Evolutionary conservation across 2,329 filamentous ascomycete species (phyloP).

Genomic region (Plectosphaerella sp.): DNA sequence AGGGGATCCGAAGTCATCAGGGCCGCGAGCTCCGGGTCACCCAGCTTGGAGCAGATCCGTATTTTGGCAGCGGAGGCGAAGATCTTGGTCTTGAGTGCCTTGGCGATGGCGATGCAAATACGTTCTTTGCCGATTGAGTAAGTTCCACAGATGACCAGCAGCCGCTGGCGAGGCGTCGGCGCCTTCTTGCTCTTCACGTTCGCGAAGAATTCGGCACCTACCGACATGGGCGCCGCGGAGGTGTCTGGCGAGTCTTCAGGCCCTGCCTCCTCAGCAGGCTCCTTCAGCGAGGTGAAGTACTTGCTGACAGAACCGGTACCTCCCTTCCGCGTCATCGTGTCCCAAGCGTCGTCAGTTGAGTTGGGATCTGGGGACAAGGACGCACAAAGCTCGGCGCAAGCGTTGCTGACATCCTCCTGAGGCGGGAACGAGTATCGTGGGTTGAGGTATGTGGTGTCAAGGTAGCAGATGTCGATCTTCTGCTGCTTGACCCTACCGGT

Average conservation of each 20-base stretch:
- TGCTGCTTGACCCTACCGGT: constrained; percentile 73
- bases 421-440: constrained; percentile 92
- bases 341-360: constrained; percentile 41
- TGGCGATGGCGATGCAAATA: constrained; percentile 88
- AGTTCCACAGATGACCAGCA: constrained; percentile 90
- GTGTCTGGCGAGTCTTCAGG: constrained; percentile 16
- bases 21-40: constrained; percentile 74
- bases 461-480: constrained; percentile 90
- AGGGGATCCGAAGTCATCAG: constrained; percentile 75
- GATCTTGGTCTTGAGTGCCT: constrained; percentile 81
- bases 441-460: constrained; percentile 95
- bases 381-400: constrained; percentile 85
- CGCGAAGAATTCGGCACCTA: not conserved
- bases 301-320: constrained; percentile 44
- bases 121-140: constrained; percentile 98
- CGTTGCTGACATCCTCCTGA: constrained; percentile 80
- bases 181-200: constrained; percentile 1
- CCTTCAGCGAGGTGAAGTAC: constrained; percentile 41
- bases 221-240: not conserved
- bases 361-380: constrained; percentile 63
- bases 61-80: constrained; percentile 82
- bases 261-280: constrained; percentile 17
- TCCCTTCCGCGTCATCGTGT: constrained; percentile 34
- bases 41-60: constrained; percentile 77
- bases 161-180: constrained; percentile 47